Percentiles rank a stretch among this genome's conserved stretches.
phyloP scores from a whole-genome alignment of 768 basidiomycete genomes.

The Mycena sanguinolenta region DNA sequence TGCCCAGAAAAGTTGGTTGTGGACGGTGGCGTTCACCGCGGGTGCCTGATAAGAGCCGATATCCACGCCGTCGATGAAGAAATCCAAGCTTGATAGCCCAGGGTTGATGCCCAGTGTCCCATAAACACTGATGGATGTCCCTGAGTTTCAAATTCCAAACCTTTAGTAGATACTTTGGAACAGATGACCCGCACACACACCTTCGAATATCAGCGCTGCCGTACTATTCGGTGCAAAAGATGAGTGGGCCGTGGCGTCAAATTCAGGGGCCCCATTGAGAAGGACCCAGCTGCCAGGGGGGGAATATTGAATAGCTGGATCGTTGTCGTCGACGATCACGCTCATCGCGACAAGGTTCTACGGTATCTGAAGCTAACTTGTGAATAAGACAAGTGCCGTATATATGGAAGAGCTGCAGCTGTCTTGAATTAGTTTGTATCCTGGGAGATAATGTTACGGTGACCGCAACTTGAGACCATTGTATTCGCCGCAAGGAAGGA shows the following conservation, averaged over 20 bases:
- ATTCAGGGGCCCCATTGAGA: neutral
- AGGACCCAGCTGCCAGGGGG: neutral
- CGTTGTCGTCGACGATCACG: neutral
- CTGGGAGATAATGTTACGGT: no score
- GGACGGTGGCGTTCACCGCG: neutral
- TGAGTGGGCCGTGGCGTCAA: neutral
- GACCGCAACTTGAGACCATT: no score
- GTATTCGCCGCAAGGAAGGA: no score
- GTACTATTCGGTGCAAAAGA: neutral
- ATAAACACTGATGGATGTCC: no score
- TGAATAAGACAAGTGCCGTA: no score
- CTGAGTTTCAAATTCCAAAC: neutral
- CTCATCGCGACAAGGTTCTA: no score
- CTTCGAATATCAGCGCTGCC: conserved; percentile 1
- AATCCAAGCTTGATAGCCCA: neutral
- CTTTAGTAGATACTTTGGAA: no score
- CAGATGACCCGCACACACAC: neutral
- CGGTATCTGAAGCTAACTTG: no score
- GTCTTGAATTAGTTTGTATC: no score
- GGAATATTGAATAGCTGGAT: neutral
- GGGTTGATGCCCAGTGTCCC: no score
- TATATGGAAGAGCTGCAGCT: no score
- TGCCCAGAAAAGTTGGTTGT: conserved; percentile 10
- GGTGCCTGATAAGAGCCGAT: neutral
- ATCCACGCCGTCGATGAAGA: neutral